Conservation (phyloP, 768 basidiomycete genomes). For the Auriscalpium orientale region DNA sequence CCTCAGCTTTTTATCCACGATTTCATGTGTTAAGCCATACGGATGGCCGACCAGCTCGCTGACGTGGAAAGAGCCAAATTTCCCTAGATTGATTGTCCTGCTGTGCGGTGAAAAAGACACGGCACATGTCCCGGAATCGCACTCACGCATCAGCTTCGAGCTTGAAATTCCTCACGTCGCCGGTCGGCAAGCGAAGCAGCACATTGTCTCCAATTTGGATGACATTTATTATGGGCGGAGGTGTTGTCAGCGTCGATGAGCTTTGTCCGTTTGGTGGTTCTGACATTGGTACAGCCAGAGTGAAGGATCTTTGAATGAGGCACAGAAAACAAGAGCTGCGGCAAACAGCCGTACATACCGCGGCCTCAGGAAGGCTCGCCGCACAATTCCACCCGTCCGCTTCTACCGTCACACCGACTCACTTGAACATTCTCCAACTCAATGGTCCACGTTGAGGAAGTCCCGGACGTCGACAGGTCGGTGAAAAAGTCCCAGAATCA, state of each 20-base stretch:
- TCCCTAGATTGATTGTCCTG: conserved; percentile 72
- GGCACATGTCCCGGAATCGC: background rate
- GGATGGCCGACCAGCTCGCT: conserved; percentile 74
- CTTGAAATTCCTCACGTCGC: conserved; percentile 69
- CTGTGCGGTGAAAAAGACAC: background rate
- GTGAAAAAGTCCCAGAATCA: background rate
- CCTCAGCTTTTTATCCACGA: conserved; percentile 61
- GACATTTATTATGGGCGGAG: background rate
- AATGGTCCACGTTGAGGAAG: no score
- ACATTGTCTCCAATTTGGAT: conserved; percentile 73
- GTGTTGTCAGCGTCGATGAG: background rate
- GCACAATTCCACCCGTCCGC: background rate
- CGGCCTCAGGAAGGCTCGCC: background rate
- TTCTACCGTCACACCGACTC: background rate
- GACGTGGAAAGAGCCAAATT: conserved; percentile 76
- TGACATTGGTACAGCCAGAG: background rate
- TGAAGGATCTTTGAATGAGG: background rate
- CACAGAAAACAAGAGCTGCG: background rate
- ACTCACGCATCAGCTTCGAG: conserved; percentile 36
- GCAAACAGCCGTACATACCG: background rate
- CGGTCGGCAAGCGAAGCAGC: conserved; percentile 71
- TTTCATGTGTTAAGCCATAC: conserved; percentile 87
- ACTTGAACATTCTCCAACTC: background rate
- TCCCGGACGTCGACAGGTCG: conserved; percentile 27
- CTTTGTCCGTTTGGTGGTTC: background rate